A percentile compares a stretch with the other conserved stretches of the same genome.
phyloP scores from a whole-genome alignment of 345 rosid genomes.

The Leavenworthia alabamica region DNA sequence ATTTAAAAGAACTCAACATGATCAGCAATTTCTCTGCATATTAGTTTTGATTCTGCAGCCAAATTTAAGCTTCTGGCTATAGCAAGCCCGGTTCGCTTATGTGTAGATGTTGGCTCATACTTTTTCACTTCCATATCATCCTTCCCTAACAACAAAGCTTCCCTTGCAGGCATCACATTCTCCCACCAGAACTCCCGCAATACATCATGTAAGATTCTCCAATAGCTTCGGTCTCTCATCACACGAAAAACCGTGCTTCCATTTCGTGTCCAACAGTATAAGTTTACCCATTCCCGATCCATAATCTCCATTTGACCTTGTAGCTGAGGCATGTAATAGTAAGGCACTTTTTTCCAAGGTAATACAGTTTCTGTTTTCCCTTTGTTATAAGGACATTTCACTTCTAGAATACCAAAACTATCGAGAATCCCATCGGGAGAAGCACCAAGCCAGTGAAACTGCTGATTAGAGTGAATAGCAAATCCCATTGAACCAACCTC shows the following conservation, averaged over 20 bases:
- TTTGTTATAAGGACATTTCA: conserved; percentile 91
- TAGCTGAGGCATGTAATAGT: conserved; percentile 92
- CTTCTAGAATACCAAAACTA: conserved; percentile 76
- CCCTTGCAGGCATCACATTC: conserved; percentile 77
- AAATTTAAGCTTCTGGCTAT: conserved; percentile 58
- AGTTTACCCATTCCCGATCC: conserved; percentile 84
- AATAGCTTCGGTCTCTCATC: conserved; percentile 52
- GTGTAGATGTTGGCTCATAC: conserved; percentile 60
- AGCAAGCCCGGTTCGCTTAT: conserved; percentile 56
- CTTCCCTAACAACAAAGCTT: conserved; percentile 48
- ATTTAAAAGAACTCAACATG: conserved; percentile 67
- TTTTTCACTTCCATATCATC: conserved; percentile 37
- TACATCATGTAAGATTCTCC: conserved; percentile 61
- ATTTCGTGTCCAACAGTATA: conserved; percentile 91
- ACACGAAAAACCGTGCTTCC: conserved; percentile 80
- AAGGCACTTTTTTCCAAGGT: conserved; percentile 80
- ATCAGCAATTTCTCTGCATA: conserved; percentile 80
- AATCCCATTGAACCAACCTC: conserved; percentile 68
- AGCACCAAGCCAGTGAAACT: conserved; percentile 75
- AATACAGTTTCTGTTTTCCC: conserved; percentile 73
- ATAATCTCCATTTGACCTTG: conserved; percentile 95
- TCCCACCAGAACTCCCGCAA: conserved; percentile 88
- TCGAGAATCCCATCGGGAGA: conserved; percentile 88
- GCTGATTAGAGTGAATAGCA: conserved; percentile 59
- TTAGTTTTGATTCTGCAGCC: conserved; percentile 53